Conservation (phyloP, 1,284 basidiomycete genomes). For the Leccinum griseonigrum region DNA sequence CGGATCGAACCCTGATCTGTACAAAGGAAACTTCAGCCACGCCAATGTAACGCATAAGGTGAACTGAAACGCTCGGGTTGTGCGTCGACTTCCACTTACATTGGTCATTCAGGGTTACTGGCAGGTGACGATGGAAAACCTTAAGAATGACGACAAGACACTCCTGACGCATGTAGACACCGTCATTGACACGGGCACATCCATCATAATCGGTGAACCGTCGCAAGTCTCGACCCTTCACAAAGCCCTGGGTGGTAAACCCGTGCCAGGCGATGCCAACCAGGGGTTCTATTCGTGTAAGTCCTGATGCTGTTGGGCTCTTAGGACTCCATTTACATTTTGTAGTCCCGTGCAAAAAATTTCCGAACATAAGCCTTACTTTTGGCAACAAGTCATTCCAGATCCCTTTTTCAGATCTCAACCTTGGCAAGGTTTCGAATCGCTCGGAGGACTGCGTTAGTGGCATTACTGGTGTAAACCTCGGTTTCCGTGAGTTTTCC, state of each 20-base stretch:
- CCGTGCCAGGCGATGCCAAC: background rate
- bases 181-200: slow-evolving; percentile 48
- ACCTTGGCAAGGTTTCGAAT: slow-evolving; percentile 7
- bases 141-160: slow-evolving; percentile 25
- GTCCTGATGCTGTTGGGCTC: background rate
- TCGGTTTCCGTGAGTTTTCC: slow-evolving; percentile 3
- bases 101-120: slow-evolving; percentile 39
- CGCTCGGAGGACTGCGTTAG: slow-evolving; percentile 17
- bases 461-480: slow-evolving; percentile 1
- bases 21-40: slow-evolving; percentile 17
- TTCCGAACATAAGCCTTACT: slow-evolving; percentile 13
- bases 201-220: slow-evolving; percentile 40
- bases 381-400: slow-evolving; percentile 12
- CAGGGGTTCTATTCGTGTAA: slow-evolving; percentile 12
- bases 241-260: slow-evolving; percentile 6
- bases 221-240: slow-evolving; percentile 7
- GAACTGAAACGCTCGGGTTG: background rate
- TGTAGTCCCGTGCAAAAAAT: slow-evolving; percentile 14
- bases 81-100: background rate
- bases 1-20: slow-evolving; percentile 21
- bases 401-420: slow-evolving; percentile 9
- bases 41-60: slow-evolving; percentile 32
- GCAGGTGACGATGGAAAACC: slow-evolving; percentile 38
- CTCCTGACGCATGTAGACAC: slow-evolving; percentile 25
- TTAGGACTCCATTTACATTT: background rate